phyloP scores from a whole-genome alignment of 345 rosid species.

The Salix viminalis region DNA sequence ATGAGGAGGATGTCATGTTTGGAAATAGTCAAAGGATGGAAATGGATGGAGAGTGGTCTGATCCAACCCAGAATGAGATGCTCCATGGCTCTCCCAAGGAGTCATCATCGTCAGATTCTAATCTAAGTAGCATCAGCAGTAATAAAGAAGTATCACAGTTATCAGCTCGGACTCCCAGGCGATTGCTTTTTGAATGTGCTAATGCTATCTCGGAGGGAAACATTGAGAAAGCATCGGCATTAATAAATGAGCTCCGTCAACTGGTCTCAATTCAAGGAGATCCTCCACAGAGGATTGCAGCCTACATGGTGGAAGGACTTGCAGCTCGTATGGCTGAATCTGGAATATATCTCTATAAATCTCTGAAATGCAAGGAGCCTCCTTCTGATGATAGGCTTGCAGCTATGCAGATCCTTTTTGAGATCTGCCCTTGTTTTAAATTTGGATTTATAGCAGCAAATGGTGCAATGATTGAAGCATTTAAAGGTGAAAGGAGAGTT shows the following conservation, averaged over 20 bases:
- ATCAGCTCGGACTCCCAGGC: conserved; percentile 52
- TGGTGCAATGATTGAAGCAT: conserved; percentile 74
- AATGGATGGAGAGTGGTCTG: conserved; percentile 78
- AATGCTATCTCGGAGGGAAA: conserved; percentile 61
- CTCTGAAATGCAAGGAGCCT: conserved; percentile 96
- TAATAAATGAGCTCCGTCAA: conserved; percentile 69
- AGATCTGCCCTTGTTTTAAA: conserved; percentile 94
- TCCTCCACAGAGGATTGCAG: conserved; percentile 88
- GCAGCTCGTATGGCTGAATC: conserved; percentile 93
- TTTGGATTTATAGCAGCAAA: conserved; percentile 94
- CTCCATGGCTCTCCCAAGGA: conserved; percentile 79
- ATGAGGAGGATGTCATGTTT: conserved; percentile 44
- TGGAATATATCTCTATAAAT: conserved; percentile 75
- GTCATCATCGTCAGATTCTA: conserved; percentile 72
- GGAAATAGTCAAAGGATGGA: conserved; percentile 60
- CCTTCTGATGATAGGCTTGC: conserved; percentile 93
- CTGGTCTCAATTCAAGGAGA: conserved; percentile 90
- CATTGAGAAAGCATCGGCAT: conserved; percentile 51
- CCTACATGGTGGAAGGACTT: conserved; percentile 97
- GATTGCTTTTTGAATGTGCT: conserved; percentile 76
- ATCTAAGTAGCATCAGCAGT: conserved; percentile 54
- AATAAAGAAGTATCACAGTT: conserved; percentile 60
- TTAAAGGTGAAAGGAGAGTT: conserved; percentile 61
- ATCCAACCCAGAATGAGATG: conserved; percentile 36
- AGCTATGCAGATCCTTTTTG: conserved; percentile 97